A percentile compares a stretch with the other conserved stretches of the same genome.
Evolutionary conservation across 805 yeast species (phyloP).

Genomic region (Metschnikowia sp.): DNA sequence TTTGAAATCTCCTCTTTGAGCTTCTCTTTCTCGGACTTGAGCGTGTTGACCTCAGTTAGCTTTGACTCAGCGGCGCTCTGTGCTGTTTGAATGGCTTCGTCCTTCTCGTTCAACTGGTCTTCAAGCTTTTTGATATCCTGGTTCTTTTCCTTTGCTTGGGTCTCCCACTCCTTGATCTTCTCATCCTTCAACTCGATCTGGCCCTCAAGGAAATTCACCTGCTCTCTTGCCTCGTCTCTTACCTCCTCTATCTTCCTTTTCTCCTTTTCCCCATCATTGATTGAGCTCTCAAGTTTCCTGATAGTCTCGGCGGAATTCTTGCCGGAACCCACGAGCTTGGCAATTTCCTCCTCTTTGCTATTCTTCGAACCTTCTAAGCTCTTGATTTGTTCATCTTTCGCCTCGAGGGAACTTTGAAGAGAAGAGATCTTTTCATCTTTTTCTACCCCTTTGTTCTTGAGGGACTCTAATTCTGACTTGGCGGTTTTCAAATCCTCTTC

Average conservation of each 20-base stretch:
- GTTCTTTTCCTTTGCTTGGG: neutral
- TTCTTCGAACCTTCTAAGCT: neutral
- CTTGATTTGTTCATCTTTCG: neutral
- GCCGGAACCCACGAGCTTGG: neutral
- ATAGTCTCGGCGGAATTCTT: slow-evolving; percentile 1
- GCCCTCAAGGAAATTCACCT: slow-evolving; percentile 6
- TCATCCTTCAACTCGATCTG: slow-evolving; percentile 9
- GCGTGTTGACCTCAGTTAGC: slow-evolving; percentile 4
- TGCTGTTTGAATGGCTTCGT: neutral
- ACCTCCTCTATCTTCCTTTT: neutral
- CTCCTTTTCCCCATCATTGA: slow-evolving; percentile 3
- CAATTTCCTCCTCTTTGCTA: slow-evolving; percentile 1
- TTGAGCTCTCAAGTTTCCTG: slow-evolving; percentile 3
- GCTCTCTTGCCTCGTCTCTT: neutral
- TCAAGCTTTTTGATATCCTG: neutral
- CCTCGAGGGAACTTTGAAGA: slow-evolving; percentile 1
- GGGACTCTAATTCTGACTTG: neutral
- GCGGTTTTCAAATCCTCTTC: slow-evolving; percentile 1
- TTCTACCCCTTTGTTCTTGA: slow-evolving; percentile 1
- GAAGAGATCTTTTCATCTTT: slow-evolving; percentile 2
- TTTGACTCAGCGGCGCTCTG: slow-evolving; percentile 4
- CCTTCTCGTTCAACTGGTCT: slow-evolving; percentile 5
- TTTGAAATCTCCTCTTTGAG: neutral
- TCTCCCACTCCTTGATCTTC: slow-evolving; percentile 1
- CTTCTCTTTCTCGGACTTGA: slow-evolving; percentile 7